phyloP scores from a whole-genome alignment of 2,329 filamentous ascomycete species.

The Camillea tinctor region DNA sequence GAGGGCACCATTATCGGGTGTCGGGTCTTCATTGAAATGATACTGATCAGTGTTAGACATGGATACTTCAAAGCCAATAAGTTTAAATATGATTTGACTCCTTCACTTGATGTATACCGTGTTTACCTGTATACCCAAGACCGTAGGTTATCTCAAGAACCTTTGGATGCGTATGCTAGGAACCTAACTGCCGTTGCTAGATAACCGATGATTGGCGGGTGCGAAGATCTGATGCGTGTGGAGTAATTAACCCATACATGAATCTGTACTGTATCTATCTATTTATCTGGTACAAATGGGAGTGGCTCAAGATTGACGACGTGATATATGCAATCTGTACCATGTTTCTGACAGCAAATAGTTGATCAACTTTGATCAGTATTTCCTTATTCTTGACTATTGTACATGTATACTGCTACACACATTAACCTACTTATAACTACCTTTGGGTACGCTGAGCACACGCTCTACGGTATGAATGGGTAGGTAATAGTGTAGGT shows the following conservation, averaged over 20 bases:
- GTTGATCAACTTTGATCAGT: not conserved
- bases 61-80: too few species aligned
- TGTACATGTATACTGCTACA: too few species aligned
- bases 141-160: too few species aligned
- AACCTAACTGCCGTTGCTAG: not conserved
- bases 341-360: not conserved
- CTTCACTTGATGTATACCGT: not conserved
- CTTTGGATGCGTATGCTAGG: not conserved
- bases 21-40: not conserved
- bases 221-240: not conserved
- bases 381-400: not conserved
- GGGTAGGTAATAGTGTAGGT: too few species aligned
- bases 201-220: not conserved
- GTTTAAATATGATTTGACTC: not conserved
- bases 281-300: not conserved
- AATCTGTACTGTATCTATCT: not conserved
- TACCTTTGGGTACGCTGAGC: too few species aligned
- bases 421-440: too few species aligned
- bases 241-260: not conserved
- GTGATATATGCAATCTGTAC: not conserved
- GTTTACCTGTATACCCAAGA: not conserved
- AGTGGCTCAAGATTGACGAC: not conserved
- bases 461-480: too few species aligned
- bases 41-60: too few species aligned
- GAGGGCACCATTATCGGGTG: too few species aligned